phyloP scores from a whole-genome alignment of 805 yeast genomes.

The Candida peoriensis region DNA sequence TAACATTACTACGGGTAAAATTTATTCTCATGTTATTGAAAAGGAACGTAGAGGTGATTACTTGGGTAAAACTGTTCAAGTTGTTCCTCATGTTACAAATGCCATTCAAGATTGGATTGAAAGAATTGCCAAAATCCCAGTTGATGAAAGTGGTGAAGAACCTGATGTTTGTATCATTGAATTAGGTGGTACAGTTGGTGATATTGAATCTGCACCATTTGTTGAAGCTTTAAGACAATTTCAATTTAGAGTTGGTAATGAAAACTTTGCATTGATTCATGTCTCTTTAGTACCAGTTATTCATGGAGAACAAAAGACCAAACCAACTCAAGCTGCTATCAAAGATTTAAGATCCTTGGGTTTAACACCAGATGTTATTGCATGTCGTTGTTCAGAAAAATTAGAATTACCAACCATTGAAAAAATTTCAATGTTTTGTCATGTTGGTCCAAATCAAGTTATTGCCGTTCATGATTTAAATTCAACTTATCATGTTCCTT shows the following conservation, averaged over 20 bases:
- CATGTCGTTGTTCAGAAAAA: conserved; percentile 89
- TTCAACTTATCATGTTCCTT: conserved; percentile 96
- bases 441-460: conserved; percentile 97
- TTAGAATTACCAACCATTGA: conserved; percentile 83
- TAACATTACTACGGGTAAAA: conserved; percentile 97
- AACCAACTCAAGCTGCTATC: conserved; percentile 99
- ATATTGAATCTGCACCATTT: conserved; percentile 97
- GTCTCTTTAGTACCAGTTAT: conserved; percentile 97
- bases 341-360: conserved; percentile 95
- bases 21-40: conserved; percentile 90
- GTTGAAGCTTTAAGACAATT: conserved; percentile 99
- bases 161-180: conserved; percentile 98
- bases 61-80: conserved; percentile 98
- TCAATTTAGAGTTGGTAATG: conserved; percentile 93
- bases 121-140: conserved; percentile 85
- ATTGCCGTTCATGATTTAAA: conserved; percentile 95
- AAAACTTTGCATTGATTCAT: conserved; percentile 92
- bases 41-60: conserved; percentile 96
- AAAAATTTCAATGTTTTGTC: conserved; percentile 98
- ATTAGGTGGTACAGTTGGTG: conserved; percentile 99
- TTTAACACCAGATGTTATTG: conserved; percentile 92
- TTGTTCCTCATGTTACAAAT: conserved; percentile 95
- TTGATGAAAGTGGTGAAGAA: conserved; percentile 77
- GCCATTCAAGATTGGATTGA: conserved; percentile 99
- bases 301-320: conserved; percentile 98